Conservation (phyloP, 73 alveolate genomes). For the Paramecium primaurelia region DNA sequence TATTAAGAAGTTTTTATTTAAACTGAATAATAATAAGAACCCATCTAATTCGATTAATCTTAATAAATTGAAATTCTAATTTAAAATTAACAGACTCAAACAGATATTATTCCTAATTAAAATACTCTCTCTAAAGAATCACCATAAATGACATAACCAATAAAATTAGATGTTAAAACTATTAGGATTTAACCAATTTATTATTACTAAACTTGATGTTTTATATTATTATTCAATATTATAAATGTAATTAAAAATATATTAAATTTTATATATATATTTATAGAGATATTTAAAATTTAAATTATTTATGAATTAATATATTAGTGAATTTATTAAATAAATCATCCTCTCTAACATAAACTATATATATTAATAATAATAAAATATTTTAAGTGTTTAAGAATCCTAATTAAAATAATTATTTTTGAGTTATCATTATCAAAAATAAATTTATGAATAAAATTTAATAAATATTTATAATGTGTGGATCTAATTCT, state of each 20-base stretch:
- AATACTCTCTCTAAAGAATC: neutral
- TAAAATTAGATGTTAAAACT: neutral
- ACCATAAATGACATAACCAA: neutral
- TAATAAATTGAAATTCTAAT: neutral
- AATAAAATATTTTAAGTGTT: too few species aligned
- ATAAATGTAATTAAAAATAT: neutral
- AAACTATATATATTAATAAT: too few species aligned
- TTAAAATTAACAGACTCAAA: neutral
- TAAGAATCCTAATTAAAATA: too few species aligned
- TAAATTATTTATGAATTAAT: too few species aligned
- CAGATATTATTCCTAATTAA: neutral
- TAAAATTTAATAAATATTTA: too few species aligned
- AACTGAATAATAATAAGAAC: neutral
- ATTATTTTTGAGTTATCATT: too few species aligned
- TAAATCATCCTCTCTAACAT: too few species aligned
- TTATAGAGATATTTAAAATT: too few species aligned
- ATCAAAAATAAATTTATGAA: too few species aligned
- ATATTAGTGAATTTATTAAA: too few species aligned
- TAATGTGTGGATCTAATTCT: too few species aligned
- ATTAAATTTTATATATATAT: neutral
- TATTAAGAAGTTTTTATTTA: neutral
- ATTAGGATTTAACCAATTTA: neutral
- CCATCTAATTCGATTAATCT: neutral
- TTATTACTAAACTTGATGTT: neutral
- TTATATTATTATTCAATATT: neutral